phyloP scores from a whole-genome alignment of 2,329 filamentous ascomycete species.

The Fusarium cyanostomum region DNA sequence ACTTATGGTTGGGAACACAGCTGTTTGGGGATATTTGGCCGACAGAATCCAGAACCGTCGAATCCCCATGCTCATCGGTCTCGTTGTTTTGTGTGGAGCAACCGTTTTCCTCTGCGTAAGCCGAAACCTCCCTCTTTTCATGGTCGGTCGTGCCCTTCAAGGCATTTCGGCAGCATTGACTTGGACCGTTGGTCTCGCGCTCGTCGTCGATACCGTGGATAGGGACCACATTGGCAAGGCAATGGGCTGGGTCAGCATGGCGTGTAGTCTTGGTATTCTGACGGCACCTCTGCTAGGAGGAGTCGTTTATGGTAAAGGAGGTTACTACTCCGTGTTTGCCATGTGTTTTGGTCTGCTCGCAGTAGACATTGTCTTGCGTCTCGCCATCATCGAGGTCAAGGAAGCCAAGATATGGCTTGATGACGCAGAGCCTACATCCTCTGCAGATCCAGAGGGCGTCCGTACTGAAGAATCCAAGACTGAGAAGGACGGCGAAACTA shows the following conservation, averaged over 20 bases:
- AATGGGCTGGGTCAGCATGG: slow-evolving; percentile 48
- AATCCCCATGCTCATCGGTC: slow-evolving; percentile 47
- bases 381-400: slow-evolving; percentile 48
- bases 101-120: slow-evolving; percentile 47
- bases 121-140: slow-evolving; percentile 45
- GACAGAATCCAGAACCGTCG: slow-evolving; percentile 47
- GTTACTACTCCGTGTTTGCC: slow-evolving; percentile 49
- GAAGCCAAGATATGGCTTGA: slow-evolving; percentile 44
- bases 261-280: slow-evolving; percentile 47
- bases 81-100: slow-evolving; percentile 43
- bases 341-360: slow-evolving; percentile 50
- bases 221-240: slow-evolving; percentile 45
- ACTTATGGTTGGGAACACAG: slow-evolving; percentile 29
- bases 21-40: slow-evolving; percentile 50
- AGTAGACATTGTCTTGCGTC: slow-evolving; percentile 46
- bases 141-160: slow-evolving; percentile 47
- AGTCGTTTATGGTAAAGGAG: slow-evolving; percentile 46
- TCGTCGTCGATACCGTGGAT: slow-evolving; percentile 49
- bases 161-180: slow-evolving; percentile 48
- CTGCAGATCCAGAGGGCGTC: slow-evolving; percentile 3
- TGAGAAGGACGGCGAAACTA: background rate
- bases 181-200: slow-evolving; percentile 50
- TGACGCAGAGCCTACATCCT: background rate
- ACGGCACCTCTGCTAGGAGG: slow-evolving; percentile 47
- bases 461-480: background rate